Percentiles rank a stretch among this genome's conserved stretches.
Conservation (phyloP, 2,329 filamentous ascomycete species). For the Penicillium sp. region DNA sequence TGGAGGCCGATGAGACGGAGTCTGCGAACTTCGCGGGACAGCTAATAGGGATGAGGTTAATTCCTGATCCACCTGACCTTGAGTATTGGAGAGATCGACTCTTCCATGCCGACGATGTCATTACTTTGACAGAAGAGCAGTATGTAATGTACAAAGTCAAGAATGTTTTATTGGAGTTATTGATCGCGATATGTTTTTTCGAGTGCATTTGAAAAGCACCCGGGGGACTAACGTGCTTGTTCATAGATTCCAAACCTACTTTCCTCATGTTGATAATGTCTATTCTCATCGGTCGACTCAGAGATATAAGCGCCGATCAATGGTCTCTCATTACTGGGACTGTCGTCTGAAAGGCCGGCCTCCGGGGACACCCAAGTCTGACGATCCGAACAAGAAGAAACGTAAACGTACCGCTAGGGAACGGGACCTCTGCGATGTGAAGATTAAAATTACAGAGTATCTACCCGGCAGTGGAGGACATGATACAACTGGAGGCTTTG, state of each 20-base stretch:
- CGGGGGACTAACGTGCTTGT: not conserved
- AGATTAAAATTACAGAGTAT: conserved; percentile 83
- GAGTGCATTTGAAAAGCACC: not conserved
- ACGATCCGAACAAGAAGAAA: conserved; percentile 80
- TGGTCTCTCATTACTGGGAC: conserved; percentile 82
- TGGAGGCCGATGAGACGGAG: conserved; percentile 10
- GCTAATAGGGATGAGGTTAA: conserved; percentile 49
- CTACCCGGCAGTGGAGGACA: conserved; percentile 50
- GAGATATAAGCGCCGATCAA: conserved; percentile 77
- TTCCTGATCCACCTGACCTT: conserved; percentile 67
- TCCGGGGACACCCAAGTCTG: conserved; percentile 74
- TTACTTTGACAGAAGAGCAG: conserved; percentile 73
- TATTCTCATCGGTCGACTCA: conserved; percentile 83
- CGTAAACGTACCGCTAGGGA: conserved; percentile 73
- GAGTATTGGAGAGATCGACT: conserved; percentile 69
- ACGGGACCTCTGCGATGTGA: conserved; percentile 79
- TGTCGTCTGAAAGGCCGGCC: conserved; percentile 78
- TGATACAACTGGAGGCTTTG: conserved; percentile 19
- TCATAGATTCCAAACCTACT: conserved; percentile 72
- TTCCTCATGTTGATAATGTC: conserved; percentile 79
- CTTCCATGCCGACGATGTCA: conserved; percentile 73
- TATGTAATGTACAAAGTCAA: conserved; percentile 40
- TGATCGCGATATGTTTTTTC: not conserved
- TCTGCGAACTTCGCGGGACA: conserved; percentile 27
- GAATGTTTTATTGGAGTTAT: too few relatives aligned